Evolutionary conservation across 352 stramenopile genomes (phyloP), one percentile per base, ranked within the genome.

Genomic region (Pythium phragmitis): DNA sequence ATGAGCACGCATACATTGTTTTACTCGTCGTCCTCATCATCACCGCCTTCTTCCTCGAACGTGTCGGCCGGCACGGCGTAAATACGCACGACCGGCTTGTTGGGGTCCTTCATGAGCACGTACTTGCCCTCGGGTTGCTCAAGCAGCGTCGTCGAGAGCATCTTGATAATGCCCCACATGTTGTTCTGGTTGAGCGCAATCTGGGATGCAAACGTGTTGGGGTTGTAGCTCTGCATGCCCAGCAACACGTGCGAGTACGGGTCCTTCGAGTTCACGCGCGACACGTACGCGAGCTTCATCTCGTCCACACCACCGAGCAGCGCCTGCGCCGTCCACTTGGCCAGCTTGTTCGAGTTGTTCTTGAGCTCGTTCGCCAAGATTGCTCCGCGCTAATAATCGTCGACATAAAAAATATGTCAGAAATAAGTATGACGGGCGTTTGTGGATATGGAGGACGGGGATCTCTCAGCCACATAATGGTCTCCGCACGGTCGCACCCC

Each of bases 231-330:
- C 74, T 99, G 96, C 54, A 96, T 98, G 41, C 91, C 96, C 28
- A 99, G 72, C 67, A 99, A 88, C 43, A 94, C 79, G 78, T 99
- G 96, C 52, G 98, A 92, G 70, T 98, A 98, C 50, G 89, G 83
- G 78, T 99, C 96, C 77, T 98, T 99, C 56, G 91, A 89, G 60
- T 88, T 93, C 13, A 80, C 78, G 50, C 97, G 93, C 21, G 91
- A 97, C 21, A 99, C 97, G 66, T 98, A 99, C 48, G 96, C 97
- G 70, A 99, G 82, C 84, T 99, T 99, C 94, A 99, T 99, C 74
- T 98, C 88, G 72, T 98, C 95, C 28, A 97, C 92, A 55, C 96
- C 97, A 8, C 94, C 83, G 60, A 99, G 77, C 19, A 99, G 77
- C 17, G 94, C 94, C 79, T 99, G 95, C 17, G 96, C 96, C 21